phyloP scores from a whole-genome alignment of 2,329 filamentous ascomycete species.

The Ophiocordyceps camponoti-saundersi region DNA sequence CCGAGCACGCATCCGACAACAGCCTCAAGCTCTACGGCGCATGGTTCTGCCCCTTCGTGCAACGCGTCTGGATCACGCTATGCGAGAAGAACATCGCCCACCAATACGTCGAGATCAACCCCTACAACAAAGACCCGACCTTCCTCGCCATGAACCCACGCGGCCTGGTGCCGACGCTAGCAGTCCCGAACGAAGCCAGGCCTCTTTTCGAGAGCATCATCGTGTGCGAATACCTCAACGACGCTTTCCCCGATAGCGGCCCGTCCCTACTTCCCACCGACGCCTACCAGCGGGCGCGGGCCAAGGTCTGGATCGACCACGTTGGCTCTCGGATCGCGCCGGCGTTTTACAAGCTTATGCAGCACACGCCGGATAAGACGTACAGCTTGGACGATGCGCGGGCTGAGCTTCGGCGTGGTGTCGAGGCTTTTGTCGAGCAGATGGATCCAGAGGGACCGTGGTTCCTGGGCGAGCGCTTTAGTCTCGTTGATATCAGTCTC shows the following conservation, averaged over 20 bases:
- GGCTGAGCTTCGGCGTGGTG: constrained; percentile 35
- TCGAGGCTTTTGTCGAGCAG: constrained; percentile 44
- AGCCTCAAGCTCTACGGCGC: constrained; percentile 51
- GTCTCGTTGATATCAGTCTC: constrained; percentile 51
- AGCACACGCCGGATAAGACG: constrained; percentile 32
- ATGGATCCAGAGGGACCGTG: constrained; percentile 43
- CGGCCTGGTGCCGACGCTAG: constrained; percentile 57
- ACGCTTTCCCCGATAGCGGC: constrained; percentile 36
- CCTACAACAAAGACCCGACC: constrained; percentile 53
- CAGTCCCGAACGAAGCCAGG: constrained; percentile 26
- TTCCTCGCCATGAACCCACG: constrained; percentile 58
- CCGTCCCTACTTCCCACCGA: constrained; percentile 39
- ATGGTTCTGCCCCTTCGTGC: constrained; percentile 60
- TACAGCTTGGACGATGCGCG: constrained; percentile 36
- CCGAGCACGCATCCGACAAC: constrained; percentile 27
- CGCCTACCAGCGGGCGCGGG: constrained; percentile 46
- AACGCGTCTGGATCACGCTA: constrained; percentile 56
- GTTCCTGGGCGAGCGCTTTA: constrained; percentile 47
- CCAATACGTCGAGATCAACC: constrained; percentile 64
- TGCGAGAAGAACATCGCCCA: constrained; percentile 58
- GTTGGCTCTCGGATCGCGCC: constrained; percentile 50
- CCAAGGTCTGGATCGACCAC: constrained; percentile 60
- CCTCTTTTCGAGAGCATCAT: constrained; percentile 58
- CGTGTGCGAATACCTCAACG: constrained; percentile 61
- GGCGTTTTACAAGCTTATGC: constrained; percentile 45